phyloP scores from a whole-genome alignment of 2,329 filamentous ascomycete genomes.

The Colletotrichum melonis region DNA sequence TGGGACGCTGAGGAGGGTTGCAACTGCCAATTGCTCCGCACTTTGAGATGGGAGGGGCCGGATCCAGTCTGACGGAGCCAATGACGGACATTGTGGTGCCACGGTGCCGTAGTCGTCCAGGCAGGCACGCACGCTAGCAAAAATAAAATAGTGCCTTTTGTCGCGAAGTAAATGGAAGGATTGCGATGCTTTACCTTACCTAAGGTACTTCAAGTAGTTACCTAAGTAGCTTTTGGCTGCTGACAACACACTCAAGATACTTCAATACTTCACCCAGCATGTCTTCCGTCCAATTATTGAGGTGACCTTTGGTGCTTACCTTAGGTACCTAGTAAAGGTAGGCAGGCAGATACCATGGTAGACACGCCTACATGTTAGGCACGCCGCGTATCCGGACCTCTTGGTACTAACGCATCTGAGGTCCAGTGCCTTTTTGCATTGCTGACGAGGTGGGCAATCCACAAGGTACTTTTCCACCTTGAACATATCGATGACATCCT shows the following conservation, averaged over 20 bases:
- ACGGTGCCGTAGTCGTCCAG: neutral
- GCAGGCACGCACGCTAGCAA: conserved; percentile 7
- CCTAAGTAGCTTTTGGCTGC: neutral
- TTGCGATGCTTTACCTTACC: neutral
- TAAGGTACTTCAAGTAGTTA: too few species aligned
- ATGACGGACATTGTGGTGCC: conserved; percentile 5
- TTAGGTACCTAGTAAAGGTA: too few species aligned
- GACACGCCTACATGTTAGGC: too few species aligned
- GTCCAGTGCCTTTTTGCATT: neutral
- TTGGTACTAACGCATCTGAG: neutral
- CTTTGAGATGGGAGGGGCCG: conserved; percentile 5
- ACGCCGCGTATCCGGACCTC: neutral
- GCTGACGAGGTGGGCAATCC: neutral
- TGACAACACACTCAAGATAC: neutral
- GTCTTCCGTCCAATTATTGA: neutral
- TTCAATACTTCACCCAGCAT: neutral
- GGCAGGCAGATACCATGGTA: too few species aligned
- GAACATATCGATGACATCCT: conserved; percentile 8
- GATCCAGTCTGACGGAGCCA: conserved; percentile 30
- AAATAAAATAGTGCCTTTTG: neutral
- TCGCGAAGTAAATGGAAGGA: neutral
- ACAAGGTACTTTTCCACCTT: neutral
- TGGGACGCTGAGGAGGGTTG: neutral
- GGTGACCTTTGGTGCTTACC: too few species aligned
- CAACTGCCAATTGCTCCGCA: conserved; percentile 1